phyloP scores from a whole-genome alignment of 768 basidiomycete genomes.

The Lactarius quietus region DNA sequence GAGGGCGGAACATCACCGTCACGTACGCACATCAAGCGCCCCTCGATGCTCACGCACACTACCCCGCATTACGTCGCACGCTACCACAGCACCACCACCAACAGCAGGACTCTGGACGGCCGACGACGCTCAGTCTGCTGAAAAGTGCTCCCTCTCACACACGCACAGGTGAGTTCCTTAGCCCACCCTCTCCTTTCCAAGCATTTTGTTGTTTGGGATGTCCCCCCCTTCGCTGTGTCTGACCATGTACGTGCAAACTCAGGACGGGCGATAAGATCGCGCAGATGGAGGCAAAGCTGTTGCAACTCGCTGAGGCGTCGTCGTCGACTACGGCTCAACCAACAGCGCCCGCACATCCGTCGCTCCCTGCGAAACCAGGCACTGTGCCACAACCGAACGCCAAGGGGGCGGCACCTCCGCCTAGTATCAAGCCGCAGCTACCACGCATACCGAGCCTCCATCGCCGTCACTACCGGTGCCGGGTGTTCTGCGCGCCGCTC shows the following conservation, averaged over 20 bases:
- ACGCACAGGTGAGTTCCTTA: constrained; percentile 42
- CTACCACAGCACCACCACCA: background rate
- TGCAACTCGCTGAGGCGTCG: constrained; percentile 56
- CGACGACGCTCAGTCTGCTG: constrained; percentile 84
- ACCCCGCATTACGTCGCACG: constrained; percentile 1
- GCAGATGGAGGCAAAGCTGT: constrained; percentile 92
- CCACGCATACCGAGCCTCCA: constrained; percentile 15
- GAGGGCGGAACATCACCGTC: constrained; percentile 87
- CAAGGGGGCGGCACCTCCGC: background rate
- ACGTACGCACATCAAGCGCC: constrained; percentile 89
- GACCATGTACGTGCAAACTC: constrained; percentile 8
- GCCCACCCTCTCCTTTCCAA: too few species aligned
- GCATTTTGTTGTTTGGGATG: background rate
- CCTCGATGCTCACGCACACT: constrained; percentile 28
- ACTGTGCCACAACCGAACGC: background rate
- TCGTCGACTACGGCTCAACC: constrained; percentile 19
- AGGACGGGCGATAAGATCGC: constrained; percentile 91
- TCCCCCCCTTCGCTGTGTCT: background rate
- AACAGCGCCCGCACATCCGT: constrained; percentile 35
- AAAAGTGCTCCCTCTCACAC: constrained; percentile 61
- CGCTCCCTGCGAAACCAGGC: constrained; percentile 17
- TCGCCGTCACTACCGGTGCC: background rate
- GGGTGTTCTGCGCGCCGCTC: background rate
- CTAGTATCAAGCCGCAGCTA: background rate
- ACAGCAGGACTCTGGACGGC: constrained; percentile 50